Evolutionary conservation across 1,139 yeast genomes (phyloP).

Genomic region (Pichia sp.): DNA sequence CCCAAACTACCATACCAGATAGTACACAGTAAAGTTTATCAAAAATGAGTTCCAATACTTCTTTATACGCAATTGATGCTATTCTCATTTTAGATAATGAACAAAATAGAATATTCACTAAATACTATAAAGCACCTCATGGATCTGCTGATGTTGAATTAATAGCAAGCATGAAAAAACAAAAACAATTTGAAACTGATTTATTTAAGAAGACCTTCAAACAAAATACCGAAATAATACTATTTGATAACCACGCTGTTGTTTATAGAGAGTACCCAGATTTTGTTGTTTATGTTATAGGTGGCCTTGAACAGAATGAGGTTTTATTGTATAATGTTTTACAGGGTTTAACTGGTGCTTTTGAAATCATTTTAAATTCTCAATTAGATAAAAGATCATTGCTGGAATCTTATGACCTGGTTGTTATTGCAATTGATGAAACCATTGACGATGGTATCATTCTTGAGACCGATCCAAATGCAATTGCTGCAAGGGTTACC

Average conservation of each 20-base stretch:
- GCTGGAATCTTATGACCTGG: slow-evolving; percentile 79
- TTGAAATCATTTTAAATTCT: slow-evolving; percentile 68
- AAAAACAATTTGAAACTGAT: slow-evolving; percentile 67
- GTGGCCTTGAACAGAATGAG: slow-evolving; percentile 79
- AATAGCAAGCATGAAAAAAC: slow-evolving; percentile 42
- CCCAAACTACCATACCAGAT: background rate
- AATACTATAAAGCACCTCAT: slow-evolving; percentile 72
- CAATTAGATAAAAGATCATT: slow-evolving; percentile 75
- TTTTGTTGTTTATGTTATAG: slow-evolving; percentile 63
- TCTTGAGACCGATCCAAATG: slow-evolving; percentile 80
- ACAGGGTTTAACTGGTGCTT: slow-evolving; percentile 71
- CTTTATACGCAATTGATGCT: slow-evolving; percentile 75
- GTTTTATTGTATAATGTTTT: slow-evolving; percentile 71
- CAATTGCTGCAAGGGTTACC: slow-evolving; percentile 85
- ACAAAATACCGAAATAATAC: slow-evolving; percentile 70
- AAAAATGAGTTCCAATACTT: slow-evolving; percentile 52
- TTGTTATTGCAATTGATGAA: slow-evolving; percentile 83
- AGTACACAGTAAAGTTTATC: background rate
- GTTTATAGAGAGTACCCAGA: slow-evolving; percentile 80
- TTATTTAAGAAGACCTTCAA: slow-evolving; percentile 71
- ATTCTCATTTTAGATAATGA: slow-evolving; percentile 73
- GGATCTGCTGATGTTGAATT: slow-evolving; percentile 26
- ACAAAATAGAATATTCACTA: slow-evolving; percentile 76
- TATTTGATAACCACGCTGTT: slow-evolving; percentile 71
- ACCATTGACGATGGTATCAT: slow-evolving; percentile 88